These are phyloP conservation scores for Scedosporium boydii DNA, from an alignment of 2,329 filamentous ascomycete species.

Conservation along the genomic window DNA sequence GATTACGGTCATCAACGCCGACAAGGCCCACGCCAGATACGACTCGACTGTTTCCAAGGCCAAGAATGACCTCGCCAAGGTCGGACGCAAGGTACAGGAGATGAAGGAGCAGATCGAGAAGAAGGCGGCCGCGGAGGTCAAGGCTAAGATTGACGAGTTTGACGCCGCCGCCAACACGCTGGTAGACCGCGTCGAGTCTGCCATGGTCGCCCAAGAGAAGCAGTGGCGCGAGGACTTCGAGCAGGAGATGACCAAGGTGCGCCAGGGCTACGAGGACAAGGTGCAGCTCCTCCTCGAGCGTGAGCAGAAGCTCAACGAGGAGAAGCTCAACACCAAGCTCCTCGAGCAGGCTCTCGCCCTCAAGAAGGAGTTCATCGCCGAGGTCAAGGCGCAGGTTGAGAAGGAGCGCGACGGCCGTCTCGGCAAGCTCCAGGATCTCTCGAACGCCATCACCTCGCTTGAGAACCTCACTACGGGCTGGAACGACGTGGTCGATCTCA, in stretches of 20 bases:
- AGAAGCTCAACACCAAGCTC: conserved; percentile 74
- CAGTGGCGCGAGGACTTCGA: conserved; percentile 83
- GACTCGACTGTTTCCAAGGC: conserved; percentile 71
- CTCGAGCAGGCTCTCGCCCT: conserved; percentile 84
- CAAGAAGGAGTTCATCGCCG: conserved; percentile 72
- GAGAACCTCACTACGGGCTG: conserved; percentile 81
- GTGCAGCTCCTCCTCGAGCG: conserved; percentile 70
- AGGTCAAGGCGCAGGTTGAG: conserved; percentile 76
- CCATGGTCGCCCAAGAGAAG: conserved; percentile 71
- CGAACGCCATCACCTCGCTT: conserved; percentile 67
- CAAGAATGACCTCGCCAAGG: conserved; percentile 69
- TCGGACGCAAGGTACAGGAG: conserved; percentile 67
- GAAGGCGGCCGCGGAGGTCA: conserved; percentile 66
- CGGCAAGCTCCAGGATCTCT: conserved; percentile 74
- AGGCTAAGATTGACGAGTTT: conserved; percentile 65
- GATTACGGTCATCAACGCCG: conserved; percentile 85
- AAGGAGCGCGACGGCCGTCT: conserved; percentile 79
- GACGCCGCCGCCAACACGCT: conserved; percentile 80
- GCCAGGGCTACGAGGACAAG: conserved; percentile 69
- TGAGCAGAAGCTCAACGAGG: conserved; percentile 70
- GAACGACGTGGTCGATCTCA: conserved; percentile 83
- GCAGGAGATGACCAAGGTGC: conserved; percentile 71
- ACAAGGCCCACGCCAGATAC: conserved; percentile 69
- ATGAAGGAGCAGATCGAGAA: conserved; percentile 62
- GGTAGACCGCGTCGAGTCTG: conserved; percentile 75